Evolutionary conservation across 1,284 basidiomycete species (phyloP), one percentile per base, ranked within the genome.

Genomic region (Moesziomyces aphidis): DNA sequence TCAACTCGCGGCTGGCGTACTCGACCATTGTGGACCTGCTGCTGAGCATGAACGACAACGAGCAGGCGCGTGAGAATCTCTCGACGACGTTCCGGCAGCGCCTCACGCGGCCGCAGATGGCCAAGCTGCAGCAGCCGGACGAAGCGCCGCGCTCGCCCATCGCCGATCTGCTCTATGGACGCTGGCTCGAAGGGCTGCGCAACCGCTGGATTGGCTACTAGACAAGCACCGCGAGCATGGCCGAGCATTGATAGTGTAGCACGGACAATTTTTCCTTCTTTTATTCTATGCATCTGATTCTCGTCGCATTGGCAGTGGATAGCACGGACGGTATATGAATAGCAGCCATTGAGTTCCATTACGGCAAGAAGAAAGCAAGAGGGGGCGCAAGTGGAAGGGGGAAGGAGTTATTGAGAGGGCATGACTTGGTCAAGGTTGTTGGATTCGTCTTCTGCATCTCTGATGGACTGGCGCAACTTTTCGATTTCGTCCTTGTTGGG

Each of bases 131-230:
- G 13, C 55, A 53, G 21, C 31, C 63, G 19, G 65, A 73, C 31
- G 76, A 77, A 46, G 77, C 81, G 34, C 77, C 85, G 34, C 77
- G 87, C 50, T 87, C 87, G 71, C 94, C 95, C 2, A 94, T 98
- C 44, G 92, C 94, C 21, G 95, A 97, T 83, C 88, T 98, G 73
- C 87, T 98, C 28, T 98, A 97, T 84, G 91, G 95, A 88, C 90
- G 96, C 50, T 98, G 95, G 95, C 87, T 97, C 26, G 93, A 97
- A 82, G 94, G 94, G 2, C 86, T 97, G 22, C 55, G 79, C 1
- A 75, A 60, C 8, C 73, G 82, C 1, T 84, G 82, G 82, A 67
- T 73, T 54, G 77, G 74, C 31, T 78, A 70, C 46, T 74, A 45
- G 61, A 42, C 51, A 19, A 10, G 28, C 13, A 0, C 3, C 31